These are phyloP conservation scores for Ascosphaera acerosa DNA, from an alignment of 2,329 filamentous ascomycete species.

Conservation along the genomic window DNA sequence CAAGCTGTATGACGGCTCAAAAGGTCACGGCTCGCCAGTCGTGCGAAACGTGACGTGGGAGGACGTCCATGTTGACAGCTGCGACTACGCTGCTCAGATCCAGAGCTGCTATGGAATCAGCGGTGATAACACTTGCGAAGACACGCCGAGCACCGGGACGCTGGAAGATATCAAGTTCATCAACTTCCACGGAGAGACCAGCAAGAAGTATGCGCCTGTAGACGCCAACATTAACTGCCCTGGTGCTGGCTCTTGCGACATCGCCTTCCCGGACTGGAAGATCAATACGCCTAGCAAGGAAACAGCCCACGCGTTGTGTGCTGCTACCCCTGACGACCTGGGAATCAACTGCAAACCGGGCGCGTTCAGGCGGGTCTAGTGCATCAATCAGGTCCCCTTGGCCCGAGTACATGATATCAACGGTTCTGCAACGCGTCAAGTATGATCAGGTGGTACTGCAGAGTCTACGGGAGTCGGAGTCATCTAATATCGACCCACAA, in stretches of 20 bases:
- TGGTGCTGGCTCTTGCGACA: conserved; percentile 14
- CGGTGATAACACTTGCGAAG: conserved; percentile 12
- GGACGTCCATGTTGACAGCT: conserved; percentile 14
- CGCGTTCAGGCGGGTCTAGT: background rate
- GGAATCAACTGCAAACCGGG: background rate
- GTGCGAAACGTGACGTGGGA: conserved; percentile 21
- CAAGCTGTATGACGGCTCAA: conserved; percentile 20
- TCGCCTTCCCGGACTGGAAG: conserved; percentile 12
- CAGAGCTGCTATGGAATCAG: conserved; percentile 18
- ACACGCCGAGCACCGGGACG: conserved; percentile 12
- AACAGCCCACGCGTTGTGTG: background rate
- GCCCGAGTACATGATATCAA: no score
- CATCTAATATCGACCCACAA: no score
- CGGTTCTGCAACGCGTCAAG: no score
- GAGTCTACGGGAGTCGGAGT: no score
- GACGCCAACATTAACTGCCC: conserved; percentile 17
- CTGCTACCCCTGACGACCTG: background rate
- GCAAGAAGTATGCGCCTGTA: conserved; percentile 13
- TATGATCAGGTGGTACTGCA: no score
- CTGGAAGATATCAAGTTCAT: conserved; percentile 15
- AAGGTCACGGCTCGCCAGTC: conserved; percentile 13
- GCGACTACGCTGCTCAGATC: conserved; percentile 23
- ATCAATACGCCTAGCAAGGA: conserved; percentile 7
- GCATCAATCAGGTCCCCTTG: no score
- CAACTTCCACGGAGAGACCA: conserved; percentile 17